Conservation (phyloP, 1,139 yeast species). For the Insectozyma bohioensis region DNA sequence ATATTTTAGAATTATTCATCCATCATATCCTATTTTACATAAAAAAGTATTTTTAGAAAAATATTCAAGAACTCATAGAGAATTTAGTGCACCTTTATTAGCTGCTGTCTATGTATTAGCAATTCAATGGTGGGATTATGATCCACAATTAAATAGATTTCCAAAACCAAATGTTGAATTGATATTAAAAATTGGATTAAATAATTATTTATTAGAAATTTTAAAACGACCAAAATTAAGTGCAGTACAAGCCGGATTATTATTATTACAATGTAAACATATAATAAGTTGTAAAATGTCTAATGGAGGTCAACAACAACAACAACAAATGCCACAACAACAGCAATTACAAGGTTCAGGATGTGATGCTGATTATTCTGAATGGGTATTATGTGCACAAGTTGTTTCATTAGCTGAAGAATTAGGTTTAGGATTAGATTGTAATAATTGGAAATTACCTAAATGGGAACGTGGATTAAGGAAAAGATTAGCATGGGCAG, state of each 20-base stretch:
- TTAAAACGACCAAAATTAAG: conserved; percentile 73
- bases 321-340: conserved; percentile 7
- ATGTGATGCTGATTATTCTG: conserved; percentile 46
- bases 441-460: conserved; percentile 85
- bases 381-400: conserved; percentile 86
- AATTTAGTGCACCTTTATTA: conserved; percentile 71
- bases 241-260: conserved; percentile 77
- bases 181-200: conserved; percentile 49
- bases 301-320: conserved; percentile 6
- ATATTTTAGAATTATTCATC: conserved; percentile 74
- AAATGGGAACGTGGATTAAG: conserved; percentile 90
- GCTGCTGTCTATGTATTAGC: conserved; percentile 78
- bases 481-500: conserved; percentile 90
- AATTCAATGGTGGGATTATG: conserved; percentile 83
- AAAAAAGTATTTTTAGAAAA: conserved; percentile 76
- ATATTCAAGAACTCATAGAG: conserved; percentile 73
- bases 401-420: conserved; percentile 86
- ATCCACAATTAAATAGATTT: conserved; percentile 60
- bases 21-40: conserved; percentile 74
- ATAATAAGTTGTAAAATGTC: conserved; percentile 20
- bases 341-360: conserved; percentile 8
- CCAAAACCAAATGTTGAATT: conserved; percentile 64
- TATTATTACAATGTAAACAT: conserved; percentile 64
- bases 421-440: conserved; percentile 80
- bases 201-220: conserved; percentile 63